Evolutionary conservation across 2,329 filamentous ascomycete genomes (phyloP).

Genomic region (Setomelanomma holmii): DNA sequence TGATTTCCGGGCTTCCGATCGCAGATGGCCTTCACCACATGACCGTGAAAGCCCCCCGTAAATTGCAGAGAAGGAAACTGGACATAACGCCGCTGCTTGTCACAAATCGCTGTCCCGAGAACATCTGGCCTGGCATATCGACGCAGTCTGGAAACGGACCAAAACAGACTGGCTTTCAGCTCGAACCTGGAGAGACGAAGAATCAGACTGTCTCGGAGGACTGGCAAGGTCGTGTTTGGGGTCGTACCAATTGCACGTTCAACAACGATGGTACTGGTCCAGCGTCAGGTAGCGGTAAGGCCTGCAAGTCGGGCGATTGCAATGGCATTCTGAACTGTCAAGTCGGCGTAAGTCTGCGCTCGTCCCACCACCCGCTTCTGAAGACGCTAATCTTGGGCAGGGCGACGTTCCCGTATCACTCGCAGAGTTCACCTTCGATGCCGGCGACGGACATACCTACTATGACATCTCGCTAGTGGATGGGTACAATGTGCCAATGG

Average conservation of each 20-base stretch:
- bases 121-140: constrained; percentile 77
- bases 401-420: constrained; percentile 77
- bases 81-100: constrained; percentile 65
- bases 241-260: constrained; percentile 82
- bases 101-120: constrained; percentile 74
- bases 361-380: neutral
- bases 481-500: constrained; percentile 80
- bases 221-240: constrained; percentile 86
- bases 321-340: constrained; percentile 72
- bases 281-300: constrained; percentile 56
- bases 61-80: constrained; percentile 38
- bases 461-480: constrained; percentile 88
- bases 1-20: constrained; percentile 28
- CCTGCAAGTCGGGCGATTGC: constrained; percentile 80
- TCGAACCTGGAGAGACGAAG: constrained; percentile 64
- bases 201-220: constrained; percentile 72
- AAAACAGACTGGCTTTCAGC: constrained; percentile 71
- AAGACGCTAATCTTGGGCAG: constrained; percentile 53
- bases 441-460: constrained; percentile 73
- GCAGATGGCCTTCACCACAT: constrained; percentile 44
- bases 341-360: constrained; percentile 68
- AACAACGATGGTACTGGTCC: constrained; percentile 67
- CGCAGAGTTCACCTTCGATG: constrained; percentile 79
- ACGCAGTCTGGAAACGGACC: constrained; percentile 76
- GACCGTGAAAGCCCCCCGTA: constrained; percentile 36